Conservation (phyloP, 1,284 basidiomycete species). For the Trichosporon inkin region DNA sequence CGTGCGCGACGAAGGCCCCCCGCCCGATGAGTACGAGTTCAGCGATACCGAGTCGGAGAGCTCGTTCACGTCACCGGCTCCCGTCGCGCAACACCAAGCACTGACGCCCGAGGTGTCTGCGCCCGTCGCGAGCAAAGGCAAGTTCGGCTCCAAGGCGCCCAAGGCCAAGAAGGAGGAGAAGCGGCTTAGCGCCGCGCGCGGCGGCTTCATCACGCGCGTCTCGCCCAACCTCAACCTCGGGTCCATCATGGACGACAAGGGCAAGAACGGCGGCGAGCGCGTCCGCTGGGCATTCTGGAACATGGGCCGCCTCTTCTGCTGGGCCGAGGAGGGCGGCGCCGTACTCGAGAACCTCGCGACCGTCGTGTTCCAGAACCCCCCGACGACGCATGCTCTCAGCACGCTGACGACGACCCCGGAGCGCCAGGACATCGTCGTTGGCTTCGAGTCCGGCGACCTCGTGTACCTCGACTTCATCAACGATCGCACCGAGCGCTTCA, state of each 20-base stretch:
- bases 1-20: slow-evolving; percentile 9
- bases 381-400: slow-evolving; percentile 86
- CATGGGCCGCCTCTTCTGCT: slow-evolving; percentile 68
- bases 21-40: slow-evolving; percentile 21
- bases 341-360: slow-evolving; percentile 74
- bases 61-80: slow-evolving; percentile 3
- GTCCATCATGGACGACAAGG: slow-evolving; percentile 60
- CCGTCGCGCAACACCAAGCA: slow-evolving; percentile 1
- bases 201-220: slow-evolving; percentile 25
- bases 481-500: slow-evolving; percentile 75
- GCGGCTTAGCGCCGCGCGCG: slow-evolving; percentile 15
- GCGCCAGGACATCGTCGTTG: slow-evolving; percentile 82
- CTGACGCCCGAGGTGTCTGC: slow-evolving; percentile 1
- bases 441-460: slow-evolving; percentile 87
- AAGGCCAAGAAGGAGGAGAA: slow-evolving; percentile 18
- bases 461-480: slow-evolving; percentile 76
- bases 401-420: slow-evolving; percentile 60
- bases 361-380: slow-evolving; percentile 77
- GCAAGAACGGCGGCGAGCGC: slow-evolving; percentile 66
- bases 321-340: slow-evolving; percentile 66
- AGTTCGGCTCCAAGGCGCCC: slow-evolving; percentile 14
- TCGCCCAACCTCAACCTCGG: slow-evolving; percentile 56
- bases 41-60: slow-evolving; percentile 17
- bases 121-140: slow-evolving; percentile 6
- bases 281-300: slow-evolving; percentile 80